These are phyloP conservation scores for Arachnomyces sp. DNA, from an alignment of 2,329 filamentous ascomycete species.

Conservation along the genomic window DNA sequence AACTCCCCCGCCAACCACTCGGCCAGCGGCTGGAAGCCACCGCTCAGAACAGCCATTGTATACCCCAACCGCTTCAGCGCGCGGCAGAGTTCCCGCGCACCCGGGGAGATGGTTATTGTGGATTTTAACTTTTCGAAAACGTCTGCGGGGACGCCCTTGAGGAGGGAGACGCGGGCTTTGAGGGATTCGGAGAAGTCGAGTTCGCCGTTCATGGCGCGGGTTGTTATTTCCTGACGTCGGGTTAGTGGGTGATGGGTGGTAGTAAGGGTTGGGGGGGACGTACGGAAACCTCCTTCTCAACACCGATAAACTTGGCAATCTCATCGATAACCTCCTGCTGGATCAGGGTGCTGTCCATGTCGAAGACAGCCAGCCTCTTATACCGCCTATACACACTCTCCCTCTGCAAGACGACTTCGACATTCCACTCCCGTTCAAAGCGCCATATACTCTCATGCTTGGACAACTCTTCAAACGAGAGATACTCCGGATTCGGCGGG, in stretches of 20 bases:
- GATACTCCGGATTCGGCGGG: constrained; percentile 39
- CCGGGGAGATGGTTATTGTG: constrained; percentile 71
- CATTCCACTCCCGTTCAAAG: constrained; percentile 83
- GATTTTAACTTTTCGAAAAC: constrained; percentile 72
- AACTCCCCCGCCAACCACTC: constrained; percentile 74
- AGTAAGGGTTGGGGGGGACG: constrained; percentile 1
- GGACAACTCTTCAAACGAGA: constrained; percentile 58
- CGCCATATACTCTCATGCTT: constrained; percentile 74
- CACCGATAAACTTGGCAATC: constrained; percentile 73
- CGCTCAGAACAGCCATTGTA: constrained; percentile 83
- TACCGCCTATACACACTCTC: constrained; percentile 68
- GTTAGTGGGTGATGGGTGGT: too few relatives aligned
- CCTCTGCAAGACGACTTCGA: constrained; percentile 69
- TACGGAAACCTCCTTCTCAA: constrained; percentile 70
- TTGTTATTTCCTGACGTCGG: constrained; percentile 64
- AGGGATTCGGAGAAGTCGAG: constrained; percentile 83
- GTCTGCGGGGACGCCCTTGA: constrained; percentile 68
- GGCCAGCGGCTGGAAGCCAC: constrained; percentile 84
- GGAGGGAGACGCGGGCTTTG: constrained; percentile 66
- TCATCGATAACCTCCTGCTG: constrained; percentile 97
- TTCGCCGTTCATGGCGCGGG: constrained; percentile 91
- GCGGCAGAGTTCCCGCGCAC: constrained; percentile 64
- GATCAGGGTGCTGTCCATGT: constrained; percentile 98
- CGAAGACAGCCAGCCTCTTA: constrained; percentile 84
- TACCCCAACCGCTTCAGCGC: constrained; percentile 70